Evolutionary conservation across 2,329 filamentous ascomycete genomes (phyloP), one percentile per base, ranked within the genome.

Genomic region (Fusarium cicatricum): DNA sequence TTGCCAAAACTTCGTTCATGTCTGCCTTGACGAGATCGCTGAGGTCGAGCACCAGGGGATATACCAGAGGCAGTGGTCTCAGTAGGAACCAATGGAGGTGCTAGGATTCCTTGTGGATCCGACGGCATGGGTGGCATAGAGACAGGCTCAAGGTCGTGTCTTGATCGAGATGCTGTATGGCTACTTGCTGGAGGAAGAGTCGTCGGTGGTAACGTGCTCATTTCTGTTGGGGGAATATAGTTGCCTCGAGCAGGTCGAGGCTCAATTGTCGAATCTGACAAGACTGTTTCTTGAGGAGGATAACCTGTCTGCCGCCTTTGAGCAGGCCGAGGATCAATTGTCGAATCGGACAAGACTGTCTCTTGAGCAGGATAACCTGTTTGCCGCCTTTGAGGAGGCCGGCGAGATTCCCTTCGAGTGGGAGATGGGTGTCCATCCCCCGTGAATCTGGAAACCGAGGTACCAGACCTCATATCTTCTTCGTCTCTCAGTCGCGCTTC

Each of bases 401-500:
- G 69, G 4, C 71, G 72, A 14, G 68, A 65, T 26, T 66, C 56
- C 33, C 64, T 75, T 41, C 81, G 75, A 0, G 78, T 72, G 2
- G 84, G 81, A 14, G 80, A 80, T 3, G 78, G 77, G 55, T 82
- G 79, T 21, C 88, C 88, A 70, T 92, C 90, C 23, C 85, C 89
- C 3, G 89, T 91, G 58, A 85, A 91, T 64, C 81, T 81, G 17
- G 86, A 85, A n/a, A 82, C 80, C 28, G 82, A 82, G 31, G 83
- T 84, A 5, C 90, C 83, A 17, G 85, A 83, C 47, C 85, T 82
- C 62, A 75, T 65, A 2, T 87, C 80, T 50, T 88, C 84, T 72
- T 85, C 71, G 5, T 80, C 75, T 29, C 69, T 70, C 5, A 75
- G 32, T 33, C 82, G 76, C 26, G 80, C 80, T 43, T 80, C 82